Percentiles rank a stretch among this genome's conserved stretches.
Conservation (phyloP, 1,139 yeast species). For the Candida gigantensis region DNA sequence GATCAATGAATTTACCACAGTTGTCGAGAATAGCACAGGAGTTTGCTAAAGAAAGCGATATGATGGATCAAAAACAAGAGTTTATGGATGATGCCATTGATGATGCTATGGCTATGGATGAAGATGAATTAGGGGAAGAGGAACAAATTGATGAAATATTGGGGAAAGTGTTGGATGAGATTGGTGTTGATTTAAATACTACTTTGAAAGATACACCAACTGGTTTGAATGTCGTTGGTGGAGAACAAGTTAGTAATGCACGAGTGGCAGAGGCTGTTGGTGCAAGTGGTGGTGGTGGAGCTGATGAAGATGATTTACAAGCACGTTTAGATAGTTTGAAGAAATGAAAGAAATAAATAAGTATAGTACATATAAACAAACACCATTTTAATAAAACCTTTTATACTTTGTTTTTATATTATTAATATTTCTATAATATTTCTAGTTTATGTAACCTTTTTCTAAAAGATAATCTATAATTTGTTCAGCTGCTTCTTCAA, state of each 20-base stretch:
- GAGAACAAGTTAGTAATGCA: conserved; percentile 27
- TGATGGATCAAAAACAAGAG: conserved; percentile 98
- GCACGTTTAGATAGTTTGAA: conserved; percentile 85
- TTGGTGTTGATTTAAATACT: conserved; percentile 83
- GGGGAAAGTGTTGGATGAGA: conserved; percentile 88
- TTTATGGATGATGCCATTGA: conserved; percentile 98
- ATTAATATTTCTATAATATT: not conserved
- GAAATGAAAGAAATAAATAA: too few relatives aligned
- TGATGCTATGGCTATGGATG: conserved; percentile 88
- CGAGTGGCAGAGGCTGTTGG: conserved; percentile 52
- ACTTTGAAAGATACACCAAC: conserved; percentile 70
- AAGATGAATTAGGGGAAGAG: conserved; percentile 63
- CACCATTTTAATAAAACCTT: not conserved
- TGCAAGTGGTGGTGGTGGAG: conserved; percentile 24
- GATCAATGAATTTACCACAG: conserved; percentile 87
- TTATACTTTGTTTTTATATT: not conserved
- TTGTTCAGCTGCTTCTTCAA: conserved; percentile 78
- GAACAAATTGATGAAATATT: conserved; percentile 94
- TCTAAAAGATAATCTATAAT: conserved; percentile 68
- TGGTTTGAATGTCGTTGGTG: conserved; percentile 37
- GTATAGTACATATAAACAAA: too few relatives aligned
- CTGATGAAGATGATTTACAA: conserved; percentile 81
- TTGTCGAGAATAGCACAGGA: conserved; percentile 90
- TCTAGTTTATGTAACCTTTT: conserved; percentile 44
- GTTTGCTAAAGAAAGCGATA: conserved; percentile 88